A percentile compares a stretch with the other conserved stretches of the same genome.
phyloP scores from a whole-genome alignment of 1,284 basidiomycete species.

The Uromyces viciae-fabae region DNA sequence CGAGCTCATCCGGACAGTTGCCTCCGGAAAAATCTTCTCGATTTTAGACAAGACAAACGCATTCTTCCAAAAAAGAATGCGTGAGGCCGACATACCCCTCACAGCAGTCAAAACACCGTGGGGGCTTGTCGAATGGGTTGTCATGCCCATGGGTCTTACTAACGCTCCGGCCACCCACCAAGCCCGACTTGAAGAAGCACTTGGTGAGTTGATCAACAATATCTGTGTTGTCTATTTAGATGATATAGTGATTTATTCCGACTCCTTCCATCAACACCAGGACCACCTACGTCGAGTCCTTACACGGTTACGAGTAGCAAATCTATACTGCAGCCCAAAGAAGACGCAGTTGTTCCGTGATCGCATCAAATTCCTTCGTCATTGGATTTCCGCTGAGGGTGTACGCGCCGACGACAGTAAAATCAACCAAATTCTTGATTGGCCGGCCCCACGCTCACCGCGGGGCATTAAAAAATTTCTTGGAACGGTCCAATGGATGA shows the following conservation, averaged over 20 bases:
- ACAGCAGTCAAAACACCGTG: constrained; percentile 46
- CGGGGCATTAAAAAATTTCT: constrained; percentile 56
- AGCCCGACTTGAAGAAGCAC: not conserved
- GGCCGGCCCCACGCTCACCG: constrained; percentile 53
- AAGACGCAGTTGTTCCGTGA: not conserved
- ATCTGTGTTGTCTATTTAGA: constrained; percentile 22
- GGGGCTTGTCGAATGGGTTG: constrained; percentile 44
- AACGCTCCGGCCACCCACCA: constrained; percentile 57
- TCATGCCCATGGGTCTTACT: constrained; percentile 46
- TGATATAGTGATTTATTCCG: constrained; percentile 15
- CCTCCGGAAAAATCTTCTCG: constrained; percentile 42
- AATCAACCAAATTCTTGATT: constrained; percentile 54
- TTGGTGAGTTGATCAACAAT: not conserved
- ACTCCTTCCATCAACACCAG: not conserved
- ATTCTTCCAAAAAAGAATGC: constrained; percentile 47
- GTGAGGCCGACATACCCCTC: constrained; percentile 46
- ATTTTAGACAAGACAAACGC: constrained; percentile 47
- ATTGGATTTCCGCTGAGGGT: constrained; percentile 1
- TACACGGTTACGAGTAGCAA: not conserved
- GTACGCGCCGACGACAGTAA: not conserved
- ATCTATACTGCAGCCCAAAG: constrained; percentile 8
- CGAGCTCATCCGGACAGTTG: constrained; percentile 43
- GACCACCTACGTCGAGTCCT: not conserved
- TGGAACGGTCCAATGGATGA: constrained; percentile 46
- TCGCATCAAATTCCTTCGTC: not conserved